A percentile compares a stretch with the other conserved stretches of the same genome.
phyloP scores from a whole-genome alignment of 768 basidiomycete genomes.

The Kwoniella europaea region DNA sequence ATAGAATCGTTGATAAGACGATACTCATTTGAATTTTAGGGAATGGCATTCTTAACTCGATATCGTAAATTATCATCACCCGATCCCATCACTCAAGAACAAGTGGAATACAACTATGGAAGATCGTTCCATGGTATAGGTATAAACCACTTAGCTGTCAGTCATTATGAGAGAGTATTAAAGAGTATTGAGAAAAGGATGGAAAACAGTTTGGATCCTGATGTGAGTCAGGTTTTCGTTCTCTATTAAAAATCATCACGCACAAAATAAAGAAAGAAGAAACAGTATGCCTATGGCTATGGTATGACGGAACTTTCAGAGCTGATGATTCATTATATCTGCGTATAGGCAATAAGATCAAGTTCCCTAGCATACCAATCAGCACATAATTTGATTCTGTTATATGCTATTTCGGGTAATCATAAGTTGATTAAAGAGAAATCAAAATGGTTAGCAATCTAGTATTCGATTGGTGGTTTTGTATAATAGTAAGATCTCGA shows the following conservation, averaged over 20 bases:
- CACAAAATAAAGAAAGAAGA: too few species aligned
- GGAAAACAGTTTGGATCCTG: constrained; percentile 37
- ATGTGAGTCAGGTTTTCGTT: constrained; percentile 51
- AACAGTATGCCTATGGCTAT: too few species aligned
- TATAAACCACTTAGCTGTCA: constrained; percentile 76
- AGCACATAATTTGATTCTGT: constrained; percentile 83
- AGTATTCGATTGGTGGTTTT: too few species aligned
- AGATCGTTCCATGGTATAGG: constrained; percentile 92
- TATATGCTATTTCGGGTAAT: constrained; percentile 80
- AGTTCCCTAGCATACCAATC: constrained; percentile 71
- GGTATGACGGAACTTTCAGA: background rate
- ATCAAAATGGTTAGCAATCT: constrained; percentile 73
- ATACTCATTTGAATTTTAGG: constrained; percentile 60
- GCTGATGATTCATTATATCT: background rate
- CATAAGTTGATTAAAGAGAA: constrained; percentile 70
- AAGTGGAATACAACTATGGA: constrained; percentile 93
- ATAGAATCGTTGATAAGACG: too few species aligned
- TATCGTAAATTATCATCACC: constrained; percentile 70
- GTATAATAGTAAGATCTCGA: too few species aligned
- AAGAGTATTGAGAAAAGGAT: constrained; percentile 65
- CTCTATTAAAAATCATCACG: background rate
- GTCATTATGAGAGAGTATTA: constrained; percentile 80
- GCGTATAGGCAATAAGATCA: constrained; percentile 59
- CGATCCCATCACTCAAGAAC: constrained; percentile 57
- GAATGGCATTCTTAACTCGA: constrained; percentile 78